These are phyloP conservation scores for Apiospora hydei DNA, from an alignment of 2,329 filamentous ascomycete genomes.

Conservation along the genomic window DNA sequence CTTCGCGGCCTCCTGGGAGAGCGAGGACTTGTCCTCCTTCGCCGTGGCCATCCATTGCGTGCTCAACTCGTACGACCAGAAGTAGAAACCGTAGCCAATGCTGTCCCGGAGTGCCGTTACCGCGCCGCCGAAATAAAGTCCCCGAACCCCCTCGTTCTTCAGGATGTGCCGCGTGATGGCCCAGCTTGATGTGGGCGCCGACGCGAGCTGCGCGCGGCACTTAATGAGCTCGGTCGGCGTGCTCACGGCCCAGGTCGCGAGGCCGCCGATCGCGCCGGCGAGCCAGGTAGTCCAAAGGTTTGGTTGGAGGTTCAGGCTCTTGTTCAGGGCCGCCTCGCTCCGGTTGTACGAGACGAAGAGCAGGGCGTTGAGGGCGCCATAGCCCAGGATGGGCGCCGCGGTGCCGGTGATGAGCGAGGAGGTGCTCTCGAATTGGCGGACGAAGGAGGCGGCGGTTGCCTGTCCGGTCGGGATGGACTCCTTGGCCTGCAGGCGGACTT, in stretches of 20 bases:
- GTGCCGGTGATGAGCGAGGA: slow-evolving; percentile 66
- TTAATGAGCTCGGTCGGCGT: slow-evolving; percentile 92
- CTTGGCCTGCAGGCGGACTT: slow-evolving; percentile 78
- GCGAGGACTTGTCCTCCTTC: slow-evolving; percentile 30
- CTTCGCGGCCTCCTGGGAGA: slow-evolving; percentile 61
- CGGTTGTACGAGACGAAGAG: slow-evolving; percentile 93
- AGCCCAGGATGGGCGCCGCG: slow-evolving; percentile 85
- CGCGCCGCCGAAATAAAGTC: slow-evolving; percentile 81
- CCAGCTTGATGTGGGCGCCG: slow-evolving; percentile 63
- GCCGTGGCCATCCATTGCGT: slow-evolving; percentile 62
- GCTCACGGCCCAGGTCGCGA: slow-evolving; percentile 85
- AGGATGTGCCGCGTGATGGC: slow-evolving; percentile 68
- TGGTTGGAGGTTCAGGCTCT: slow-evolving; percentile 43
- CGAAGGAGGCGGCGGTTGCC: slow-evolving; percentile 35
- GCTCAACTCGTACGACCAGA: slow-evolving; percentile 87
- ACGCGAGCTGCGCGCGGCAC: slow-evolving; percentile 78
- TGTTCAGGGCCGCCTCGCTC: slow-evolving; percentile 69
- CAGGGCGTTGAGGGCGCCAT: slow-evolving; percentile 89
- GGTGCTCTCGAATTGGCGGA: slow-evolving; percentile 45
- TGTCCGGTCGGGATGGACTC: slow-evolving; percentile 30
- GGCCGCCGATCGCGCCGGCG: slow-evolving; percentile 81
- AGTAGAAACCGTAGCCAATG: slow-evolving; percentile 97
- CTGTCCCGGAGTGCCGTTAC: slow-evolving; percentile 86
- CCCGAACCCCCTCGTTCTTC: slow-evolving; percentile 64
- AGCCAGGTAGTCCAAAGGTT: slow-evolving; percentile 75